Conservation (phyloP, 345 rosid genomes). For the Syzygium oleosum region DNA sequence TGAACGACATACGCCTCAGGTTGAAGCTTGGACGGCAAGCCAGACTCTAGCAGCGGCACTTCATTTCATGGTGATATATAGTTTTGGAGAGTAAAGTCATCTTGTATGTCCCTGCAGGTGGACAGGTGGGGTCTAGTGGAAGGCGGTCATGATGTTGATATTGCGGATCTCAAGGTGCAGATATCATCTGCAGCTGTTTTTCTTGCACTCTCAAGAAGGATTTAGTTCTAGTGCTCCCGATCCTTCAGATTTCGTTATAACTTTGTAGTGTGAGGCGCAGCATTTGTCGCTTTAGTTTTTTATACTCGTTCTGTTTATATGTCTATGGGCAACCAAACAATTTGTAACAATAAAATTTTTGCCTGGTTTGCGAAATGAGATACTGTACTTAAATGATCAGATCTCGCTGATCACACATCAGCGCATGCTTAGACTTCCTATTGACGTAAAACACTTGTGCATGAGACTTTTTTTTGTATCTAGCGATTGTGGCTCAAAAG, state of each 20-base stretch:
- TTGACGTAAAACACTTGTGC: neutral
- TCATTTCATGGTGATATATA: neutral
- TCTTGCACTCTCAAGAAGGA: constrained; percentile 65
- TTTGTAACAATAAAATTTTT: neutral
- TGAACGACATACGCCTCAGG: neutral
- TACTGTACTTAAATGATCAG: neutral
- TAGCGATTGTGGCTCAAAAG: neutral
- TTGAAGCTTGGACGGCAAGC: neutral
- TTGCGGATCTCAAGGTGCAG: constrained; percentile 92
- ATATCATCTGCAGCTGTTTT: constrained; percentile 79
- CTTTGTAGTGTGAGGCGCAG: neutral
- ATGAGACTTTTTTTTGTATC: neutral
- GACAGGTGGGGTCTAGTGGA: constrained; percentile 95
- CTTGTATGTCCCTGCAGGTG: constrained; percentile 35
- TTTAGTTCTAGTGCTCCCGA: constrained; percentile 4
- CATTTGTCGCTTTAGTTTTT: neutral
- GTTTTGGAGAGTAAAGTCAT: neutral
- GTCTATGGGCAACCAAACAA: neutral
- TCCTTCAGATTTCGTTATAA: neutral
- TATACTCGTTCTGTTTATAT: neutral
- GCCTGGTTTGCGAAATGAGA: neutral
- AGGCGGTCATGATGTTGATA: constrained; percentile 91
- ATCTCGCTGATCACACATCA: neutral
- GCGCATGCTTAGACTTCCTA: neutral
- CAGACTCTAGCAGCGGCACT: neutral